phyloP scores from a whole-genome alignment of 2,329 filamentous ascomycete genomes.

The Pezicula neosporulosa region DNA sequence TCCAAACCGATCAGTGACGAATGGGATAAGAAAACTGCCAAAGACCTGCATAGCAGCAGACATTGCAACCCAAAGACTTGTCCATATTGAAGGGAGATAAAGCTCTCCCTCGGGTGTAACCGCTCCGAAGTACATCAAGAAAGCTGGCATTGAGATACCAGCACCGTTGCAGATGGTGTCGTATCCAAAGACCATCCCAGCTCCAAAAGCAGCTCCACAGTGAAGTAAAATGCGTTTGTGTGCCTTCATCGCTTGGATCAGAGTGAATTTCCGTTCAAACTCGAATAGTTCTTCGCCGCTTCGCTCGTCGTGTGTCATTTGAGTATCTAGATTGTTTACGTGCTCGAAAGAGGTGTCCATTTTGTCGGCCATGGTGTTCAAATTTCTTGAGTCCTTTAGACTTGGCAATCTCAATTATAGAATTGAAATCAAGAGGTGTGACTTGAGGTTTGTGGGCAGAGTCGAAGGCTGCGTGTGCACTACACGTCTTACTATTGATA shows the following conservation, averaged over 20 bases:
- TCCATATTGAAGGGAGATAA: slow-evolving; percentile 4
- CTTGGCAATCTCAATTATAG: background rate
- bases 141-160: slow-evolving; percentile 1
- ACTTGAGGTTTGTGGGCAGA: background rate
- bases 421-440: background rate
- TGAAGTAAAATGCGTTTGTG: background rate
- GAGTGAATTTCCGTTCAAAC: background rate
- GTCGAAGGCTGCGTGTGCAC: background rate
- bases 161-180: slow-evolving; percentile 3
- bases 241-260: background rate
- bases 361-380: background rate
- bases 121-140: slow-evolving; percentile 4
- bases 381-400: too few relatives aligned
- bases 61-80: too few relatives aligned
- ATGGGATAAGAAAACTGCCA: too few relatives aligned
- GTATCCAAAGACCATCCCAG: slow-evolving; percentile 3
- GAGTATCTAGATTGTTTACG: background rate
- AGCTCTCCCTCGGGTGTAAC: slow-evolving; percentile 10
- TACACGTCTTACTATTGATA: background rate
- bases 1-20: too few relatives aligned
- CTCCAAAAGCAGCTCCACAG: background rate
- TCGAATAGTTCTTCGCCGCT: background rate
- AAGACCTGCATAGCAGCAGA: too few relatives aligned
- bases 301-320: background rate
- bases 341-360: background rate